phyloP scores from a whole-genome alignment of 768 basidiomycete species.

The Serendipita sp. region DNA sequence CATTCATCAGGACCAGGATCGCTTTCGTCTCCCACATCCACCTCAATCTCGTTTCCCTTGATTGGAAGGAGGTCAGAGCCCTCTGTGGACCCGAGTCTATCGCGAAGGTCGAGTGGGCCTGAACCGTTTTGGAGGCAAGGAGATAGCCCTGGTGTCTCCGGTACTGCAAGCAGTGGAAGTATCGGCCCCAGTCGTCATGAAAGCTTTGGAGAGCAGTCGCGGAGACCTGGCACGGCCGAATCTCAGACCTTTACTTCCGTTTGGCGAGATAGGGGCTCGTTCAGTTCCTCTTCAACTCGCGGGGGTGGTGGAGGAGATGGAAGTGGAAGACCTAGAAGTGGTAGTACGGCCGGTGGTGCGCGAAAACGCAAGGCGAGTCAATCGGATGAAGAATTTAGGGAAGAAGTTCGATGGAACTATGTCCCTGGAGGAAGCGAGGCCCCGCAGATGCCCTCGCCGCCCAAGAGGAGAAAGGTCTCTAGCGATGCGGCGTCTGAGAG shows the following conservation, averaged over 20 bases:
- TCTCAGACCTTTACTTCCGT: background rate
- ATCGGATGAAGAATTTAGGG: background rate
- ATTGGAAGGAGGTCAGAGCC: background rate
- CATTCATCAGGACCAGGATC: no score
- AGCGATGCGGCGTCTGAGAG: background rate
- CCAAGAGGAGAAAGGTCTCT: background rate
- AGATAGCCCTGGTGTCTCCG: background rate
- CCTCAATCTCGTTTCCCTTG: no score
- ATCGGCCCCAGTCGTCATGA: background rate
- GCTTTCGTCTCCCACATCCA: no score
- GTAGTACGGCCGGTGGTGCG: background rate
- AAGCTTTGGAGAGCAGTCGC: background rate
- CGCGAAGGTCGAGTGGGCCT: background rate
- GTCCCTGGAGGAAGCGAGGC: background rate
- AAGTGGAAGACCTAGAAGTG: background rate
- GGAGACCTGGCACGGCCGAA: background rate
- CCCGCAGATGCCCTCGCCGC: background rate
- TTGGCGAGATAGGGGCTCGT: background rate
- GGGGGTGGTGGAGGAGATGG: background rate
- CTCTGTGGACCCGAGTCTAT: background rate
- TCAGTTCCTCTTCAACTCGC: background rate
- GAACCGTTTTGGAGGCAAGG: background rate
- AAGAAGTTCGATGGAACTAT: background rate
- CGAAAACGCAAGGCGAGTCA: background rate
- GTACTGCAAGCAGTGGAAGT: background rate